Base-by-base conservation (phyloP, 2,329 filamentous ascomycete genomes). In the Cordyceps sp. region DNA sequence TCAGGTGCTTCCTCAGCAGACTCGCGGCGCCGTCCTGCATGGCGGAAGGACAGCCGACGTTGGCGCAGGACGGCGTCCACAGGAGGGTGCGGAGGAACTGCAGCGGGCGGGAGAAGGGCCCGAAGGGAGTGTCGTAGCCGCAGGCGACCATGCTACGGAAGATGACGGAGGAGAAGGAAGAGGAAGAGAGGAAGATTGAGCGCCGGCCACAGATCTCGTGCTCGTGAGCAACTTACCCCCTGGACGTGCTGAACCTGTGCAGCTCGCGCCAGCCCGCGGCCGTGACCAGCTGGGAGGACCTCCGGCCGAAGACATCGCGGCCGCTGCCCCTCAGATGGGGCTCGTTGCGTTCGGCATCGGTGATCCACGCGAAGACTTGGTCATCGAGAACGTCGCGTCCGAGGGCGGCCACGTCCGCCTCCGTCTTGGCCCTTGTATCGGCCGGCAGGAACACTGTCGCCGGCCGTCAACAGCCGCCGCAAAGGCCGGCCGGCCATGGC, bases 21-120 rank as follows among this genome's bases (percentile, higher is more conserved):
- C 58, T 55, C 10, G 68, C 63, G 2, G 71, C 73, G 10, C 73
- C 73, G 40, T 78, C 72, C 16, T 68, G 64, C 76, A 81, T 81
- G 18, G 69, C 70, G 15, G 68, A 68, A 0, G 76, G 76, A 40
- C 76, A 81, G 0, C 68, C 67, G 4, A 73, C 71, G 38, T 69
- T 66, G 2, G 69, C 72, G 4, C 62, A 65, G 0, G 71, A 74
- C 3, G 59, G 60, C 10, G 62, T 57, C 65, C 73, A 79, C 2
- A 79, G 50, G 35, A 77, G 71, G 6, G 55, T 43, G 4, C 56
- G 53, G 14, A 72, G 50, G 43, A 77, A 79, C 42, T 78, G 71
- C 6, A 75, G 53, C 3, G 73, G 48, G 2, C 75, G 58, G 15
- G 62, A 63, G 42, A 68, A 69, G 2, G 58, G 54, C 0, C 57